Conservation (phyloP, 2,329 filamentous ascomycete species). For the Claviceps sp. region DNA sequence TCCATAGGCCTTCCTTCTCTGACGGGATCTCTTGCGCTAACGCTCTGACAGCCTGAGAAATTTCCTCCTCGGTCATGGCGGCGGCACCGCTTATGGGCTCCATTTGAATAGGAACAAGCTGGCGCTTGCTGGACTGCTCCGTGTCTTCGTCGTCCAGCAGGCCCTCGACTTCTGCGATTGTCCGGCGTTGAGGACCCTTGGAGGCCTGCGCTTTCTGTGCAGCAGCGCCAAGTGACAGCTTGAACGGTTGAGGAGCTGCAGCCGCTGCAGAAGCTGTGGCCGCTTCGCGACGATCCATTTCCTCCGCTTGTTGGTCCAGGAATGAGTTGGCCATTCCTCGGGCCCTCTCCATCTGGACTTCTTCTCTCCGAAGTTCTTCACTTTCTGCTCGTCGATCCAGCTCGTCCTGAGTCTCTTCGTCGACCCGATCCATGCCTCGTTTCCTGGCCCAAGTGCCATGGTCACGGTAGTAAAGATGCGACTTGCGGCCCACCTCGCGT, state of each 20-base stretch:
- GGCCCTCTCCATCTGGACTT: slow-evolving; percentile 63
- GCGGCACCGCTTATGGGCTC: slow-evolving; percentile 50
- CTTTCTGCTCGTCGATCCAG: slow-evolving; percentile 67
- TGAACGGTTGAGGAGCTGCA: slow-evolving; percentile 64
- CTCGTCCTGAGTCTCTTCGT: slow-evolving; percentile 70
- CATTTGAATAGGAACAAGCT: slow-evolving; percentile 72
- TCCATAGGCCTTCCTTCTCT: slow-evolving; percentile 76
- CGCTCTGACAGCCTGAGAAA: slow-evolving; percentile 65
- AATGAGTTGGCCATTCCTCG: slow-evolving; percentile 82
- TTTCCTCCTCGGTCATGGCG: slow-evolving; percentile 73
- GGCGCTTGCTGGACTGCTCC: slow-evolving; percentile 53
- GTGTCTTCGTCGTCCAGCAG: slow-evolving; percentile 93
- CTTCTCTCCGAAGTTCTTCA: slow-evolving; percentile 55
- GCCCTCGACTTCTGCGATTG: slow-evolving; percentile 86
- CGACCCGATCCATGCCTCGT: slow-evolving; percentile 56
- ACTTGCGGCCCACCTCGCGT: slow-evolving; percentile 57
- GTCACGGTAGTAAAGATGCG: slow-evolving; percentile 76
- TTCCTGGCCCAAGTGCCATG: slow-evolving; percentile 75
- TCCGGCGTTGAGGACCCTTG: slow-evolving; percentile 50
- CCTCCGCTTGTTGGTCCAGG: slow-evolving; percentile 69
- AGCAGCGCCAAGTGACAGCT: slow-evolving; percentile 80
- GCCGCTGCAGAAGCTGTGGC: slow-evolving; percentile 14
- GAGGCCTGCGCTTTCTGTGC: slow-evolving; percentile 57
- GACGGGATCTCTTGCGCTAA: slow-evolving; percentile 84
- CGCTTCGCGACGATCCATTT: slow-evolving; percentile 44